phyloP scores from a whole-genome alignment of 495 filamentous ascomycete genomes.

The Penicillium paradoxum region DNA sequence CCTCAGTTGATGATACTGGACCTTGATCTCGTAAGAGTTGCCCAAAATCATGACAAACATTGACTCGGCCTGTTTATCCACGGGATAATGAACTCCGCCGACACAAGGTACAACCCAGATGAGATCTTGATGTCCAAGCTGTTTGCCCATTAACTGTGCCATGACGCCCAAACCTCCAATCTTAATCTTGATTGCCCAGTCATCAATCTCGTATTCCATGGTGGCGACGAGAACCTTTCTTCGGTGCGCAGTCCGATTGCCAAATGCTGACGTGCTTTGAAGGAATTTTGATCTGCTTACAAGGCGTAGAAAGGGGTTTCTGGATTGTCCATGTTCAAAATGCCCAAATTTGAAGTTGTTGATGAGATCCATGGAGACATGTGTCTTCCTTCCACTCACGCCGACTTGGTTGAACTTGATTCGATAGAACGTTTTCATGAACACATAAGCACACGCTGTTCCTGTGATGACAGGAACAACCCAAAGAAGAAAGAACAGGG shows the following conservation, averaged over 20 bases:
- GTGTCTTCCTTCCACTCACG: slow-evolving; percentile 45
- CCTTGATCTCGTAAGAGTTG: slow-evolving; percentile 57
- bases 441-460: slow-evolving; percentile 49
- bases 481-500: slow-evolving; percentile 53
- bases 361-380: slow-evolving; percentile 35
- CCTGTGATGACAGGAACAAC: slow-evolving; percentile 51
- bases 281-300: slow-evolving; percentile 42
- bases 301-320: slow-evolving; percentile 29
- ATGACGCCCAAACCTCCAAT: slow-evolving; percentile 68
- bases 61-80: slow-evolving; percentile 54
- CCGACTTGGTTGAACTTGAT: slow-evolving; percentile 69
- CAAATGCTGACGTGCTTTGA: slow-evolving; percentile 43
- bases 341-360: slow-evolving; percentile 23
- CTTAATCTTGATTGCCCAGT: slow-evolving; percentile 69
- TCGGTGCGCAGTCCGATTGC: slow-evolving; percentile 38
- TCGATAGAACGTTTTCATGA: slow-evolving; percentile 63
- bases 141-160: slow-evolving; percentile 67
- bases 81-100: slow-evolving; percentile 61
- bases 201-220: slow-evolving; percentile 71
- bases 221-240: slow-evolving; percentile 62
- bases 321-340: slow-evolving; percentile 18
- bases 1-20: slow-evolving; percentile 59
- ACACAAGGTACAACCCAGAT: slow-evolving; percentile 78
- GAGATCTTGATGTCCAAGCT: slow-evolving; percentile 61
- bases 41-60: slow-evolving; percentile 65